Percentiles rank a stretch among this genome's conserved stretches.
These are phyloP conservation scores for Metschnikowia kunwiensis DNA, from an alignment of 805 yeast species.

Conservation along the genomic window DNA sequence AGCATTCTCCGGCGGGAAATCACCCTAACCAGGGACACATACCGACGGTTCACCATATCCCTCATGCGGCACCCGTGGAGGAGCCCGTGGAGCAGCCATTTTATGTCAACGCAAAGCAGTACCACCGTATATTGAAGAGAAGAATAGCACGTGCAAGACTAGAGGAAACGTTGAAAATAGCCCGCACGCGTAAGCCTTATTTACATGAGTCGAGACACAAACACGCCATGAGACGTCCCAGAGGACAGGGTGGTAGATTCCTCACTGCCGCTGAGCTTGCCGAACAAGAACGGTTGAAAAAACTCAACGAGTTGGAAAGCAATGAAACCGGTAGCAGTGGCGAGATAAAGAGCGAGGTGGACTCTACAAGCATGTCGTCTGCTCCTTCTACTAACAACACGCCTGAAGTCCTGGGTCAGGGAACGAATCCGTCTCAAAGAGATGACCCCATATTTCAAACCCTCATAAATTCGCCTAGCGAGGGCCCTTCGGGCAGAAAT, in stretches of 20 bases:
- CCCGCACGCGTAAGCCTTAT: slow-evolving; percentile 89
- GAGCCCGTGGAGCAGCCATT: slow-evolving; percentile 75
- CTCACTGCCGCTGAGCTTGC: slow-evolving; percentile 79
- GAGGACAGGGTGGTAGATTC: slow-evolving; percentile 98
- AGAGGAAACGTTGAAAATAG: slow-evolving; percentile 83
- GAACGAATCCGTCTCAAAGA: background rate
- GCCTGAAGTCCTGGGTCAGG: background rate
- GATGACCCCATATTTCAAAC: slow-evolving; percentile 7
- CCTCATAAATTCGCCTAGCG: too few species aligned
- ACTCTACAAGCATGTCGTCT: slow-evolving; percentile 3
- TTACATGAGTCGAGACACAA: slow-evolving; percentile 96
- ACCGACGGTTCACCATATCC: slow-evolving; percentile 10
- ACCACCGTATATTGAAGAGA: slow-evolving; percentile 89
- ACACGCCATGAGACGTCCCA: slow-evolving; percentile 98
- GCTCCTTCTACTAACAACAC: slow-evolving; percentile 1
- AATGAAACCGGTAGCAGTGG: slow-evolving; percentile 8
- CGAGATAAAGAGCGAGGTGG: slow-evolving; percentile 3
- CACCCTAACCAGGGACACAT: slow-evolving; percentile 7
- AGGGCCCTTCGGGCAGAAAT: too few species aligned
- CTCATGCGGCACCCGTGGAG: slow-evolving; percentile 11
- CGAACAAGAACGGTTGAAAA: slow-evolving; percentile 41
- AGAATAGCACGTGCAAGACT: slow-evolving; percentile 90
- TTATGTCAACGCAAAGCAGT: slow-evolving; percentile 96
- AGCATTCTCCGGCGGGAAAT: slow-evolving; percentile 9
- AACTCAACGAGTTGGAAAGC: slow-evolving; percentile 32